Base-by-base conservation (phyloP, 148 eudicot species). In the Dysphania ambrosioides region DNA sequence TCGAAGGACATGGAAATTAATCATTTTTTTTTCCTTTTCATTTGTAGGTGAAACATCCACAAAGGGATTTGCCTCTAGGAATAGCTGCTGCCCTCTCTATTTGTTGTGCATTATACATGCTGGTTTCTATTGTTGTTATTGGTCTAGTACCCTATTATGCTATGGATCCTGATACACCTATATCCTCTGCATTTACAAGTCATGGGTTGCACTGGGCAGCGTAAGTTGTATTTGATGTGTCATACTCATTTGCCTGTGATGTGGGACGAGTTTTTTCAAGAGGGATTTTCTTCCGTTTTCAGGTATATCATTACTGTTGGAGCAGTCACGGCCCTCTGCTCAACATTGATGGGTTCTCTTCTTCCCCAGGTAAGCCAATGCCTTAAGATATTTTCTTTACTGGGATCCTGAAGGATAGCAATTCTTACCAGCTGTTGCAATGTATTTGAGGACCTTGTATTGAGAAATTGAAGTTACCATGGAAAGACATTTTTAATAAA, bases 101-200 rank as follows among this genome's bases (percentile, higher is more conserved):
- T n/a, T 87, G 91, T 67, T 89, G 91, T 74, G 57, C 87, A 63
- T 75, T 87, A 60, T 87, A 87, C 73, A 89, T 89, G 93, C 75
- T 89, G 72, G 87, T 86, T 27, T 89, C 93, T 55, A 72, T 88
- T 56, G 88, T 89, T 71, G 78, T 89, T 60, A 84, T 87, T 79
- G 93, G 93, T 64, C 65, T 89, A 36, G 93, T 89, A 38, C 93
- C 93, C 38, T 89, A 86, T 77, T 83, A 72, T 76, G 79, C 75
- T 30, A 73, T 89, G 77, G 85, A 89, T 81, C 87, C 86, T 10
- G 89, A 89, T 78, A 89, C 93, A 11, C 93, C 93, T 38, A 89
- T 89, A 68, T 86, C 93, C 30, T 87, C 91, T 18, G 91, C 91
- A 55, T 89, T 89, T 75, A 81, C 93, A 73, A 82, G 83, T 82